Conservation (phyloP, 306 rosid genomes). For the Clitoria ternatea region DNA sequence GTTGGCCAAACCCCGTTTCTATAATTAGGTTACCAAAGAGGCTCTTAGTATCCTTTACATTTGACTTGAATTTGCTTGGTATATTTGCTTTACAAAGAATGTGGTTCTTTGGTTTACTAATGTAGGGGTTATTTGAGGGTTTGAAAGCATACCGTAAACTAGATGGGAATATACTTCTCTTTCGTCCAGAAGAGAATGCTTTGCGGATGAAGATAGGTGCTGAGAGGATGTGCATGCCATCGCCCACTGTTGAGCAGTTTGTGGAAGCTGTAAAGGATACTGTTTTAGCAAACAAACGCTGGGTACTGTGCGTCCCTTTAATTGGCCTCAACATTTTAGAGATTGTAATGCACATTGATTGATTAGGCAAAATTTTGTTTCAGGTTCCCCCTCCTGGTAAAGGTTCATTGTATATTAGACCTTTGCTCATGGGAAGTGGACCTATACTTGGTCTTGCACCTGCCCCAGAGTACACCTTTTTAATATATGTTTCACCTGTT, state of each 20-base stretch:
- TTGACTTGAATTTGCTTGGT: background rate
- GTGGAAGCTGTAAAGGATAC: conserved; percentile 85
- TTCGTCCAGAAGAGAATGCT: conserved; percentile 95
- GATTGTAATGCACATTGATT: background rate
- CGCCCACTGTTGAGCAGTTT: conserved; percentile 80
- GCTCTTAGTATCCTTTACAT: background rate
- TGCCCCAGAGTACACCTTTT: conserved; percentile 92
- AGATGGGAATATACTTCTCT: conserved; percentile 75
- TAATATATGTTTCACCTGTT: conserved; percentile 92
- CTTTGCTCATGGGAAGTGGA: conserved; percentile 95
- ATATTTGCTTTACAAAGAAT: conserved; percentile 3
- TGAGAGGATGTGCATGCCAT: conserved; percentile 97
- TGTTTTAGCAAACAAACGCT: conserved; percentile 86
- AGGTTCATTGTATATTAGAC: conserved; percentile 94
- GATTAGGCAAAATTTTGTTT: conserved; percentile 25
- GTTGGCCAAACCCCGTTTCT: too few species aligned
- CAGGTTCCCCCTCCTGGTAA: conserved; percentile 93
- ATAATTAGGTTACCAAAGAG: too few species aligned
- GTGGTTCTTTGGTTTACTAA: conserved; percentile 7
- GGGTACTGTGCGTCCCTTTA: conserved; percentile 46
- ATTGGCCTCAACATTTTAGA: background rate
- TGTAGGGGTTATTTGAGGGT: conserved; percentile 95
- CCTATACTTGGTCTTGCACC: conserved; percentile 97
- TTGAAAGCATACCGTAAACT: conserved; percentile 80
- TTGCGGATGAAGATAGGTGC: conserved; percentile 77